Conservation (phyloP, 352 stramenopile species). For the Phytophthora palmivora region DNA sequence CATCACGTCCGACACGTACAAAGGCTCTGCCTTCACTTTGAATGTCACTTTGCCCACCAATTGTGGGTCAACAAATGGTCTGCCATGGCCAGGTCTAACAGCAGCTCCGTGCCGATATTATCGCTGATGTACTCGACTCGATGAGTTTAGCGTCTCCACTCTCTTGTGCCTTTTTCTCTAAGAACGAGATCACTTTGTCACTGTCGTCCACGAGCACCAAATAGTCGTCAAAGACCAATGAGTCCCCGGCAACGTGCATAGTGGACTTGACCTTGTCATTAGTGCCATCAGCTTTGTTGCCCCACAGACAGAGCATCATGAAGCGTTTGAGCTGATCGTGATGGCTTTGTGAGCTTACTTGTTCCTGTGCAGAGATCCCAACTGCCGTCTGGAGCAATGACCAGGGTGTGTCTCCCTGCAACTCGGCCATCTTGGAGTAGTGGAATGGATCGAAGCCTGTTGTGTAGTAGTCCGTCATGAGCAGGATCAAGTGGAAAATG, state of each 20-base stretch:
- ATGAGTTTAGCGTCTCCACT: conserved; percentile 12
- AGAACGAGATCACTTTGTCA: conserved; percentile 48
- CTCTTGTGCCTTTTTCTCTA: conserved; percentile 30
- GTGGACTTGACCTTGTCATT: conserved; percentile 74
- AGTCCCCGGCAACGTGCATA: conserved; percentile 52
- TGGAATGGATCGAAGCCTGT: conserved; percentile 66
- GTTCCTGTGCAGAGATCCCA: conserved; percentile 23
- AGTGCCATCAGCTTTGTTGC: conserved; percentile 74
- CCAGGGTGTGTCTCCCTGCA: conserved; percentile 58
- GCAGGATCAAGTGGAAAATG: conserved; percentile 72
- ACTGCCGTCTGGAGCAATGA: conserved; percentile 58
- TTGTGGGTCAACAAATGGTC: too few species aligned
- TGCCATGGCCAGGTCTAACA: too few species aligned
- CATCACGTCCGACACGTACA: conserved; percentile 83
- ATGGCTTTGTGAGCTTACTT: conserved; percentile 24
- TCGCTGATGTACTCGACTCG: conserved; percentile 71
- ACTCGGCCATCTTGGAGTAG: conserved; percentile 57
- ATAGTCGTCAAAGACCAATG: conserved; percentile 61
- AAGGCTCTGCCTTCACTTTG: conserved; percentile 72
- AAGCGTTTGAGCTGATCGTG: conserved; percentile 52
- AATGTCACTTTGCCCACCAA: conserved; percentile 63
- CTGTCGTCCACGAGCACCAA: conserved; percentile 65
- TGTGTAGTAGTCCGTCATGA: conserved; percentile 65
- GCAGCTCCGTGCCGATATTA: conserved; percentile 71
- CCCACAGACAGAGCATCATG: conserved; percentile 74